A percentile compares a stretch with the other conserved stretches of the same genome.
phyloP scores from a whole-genome alignment of 805 yeast genomes.

The Wickerhamomyces bovis region DNA sequence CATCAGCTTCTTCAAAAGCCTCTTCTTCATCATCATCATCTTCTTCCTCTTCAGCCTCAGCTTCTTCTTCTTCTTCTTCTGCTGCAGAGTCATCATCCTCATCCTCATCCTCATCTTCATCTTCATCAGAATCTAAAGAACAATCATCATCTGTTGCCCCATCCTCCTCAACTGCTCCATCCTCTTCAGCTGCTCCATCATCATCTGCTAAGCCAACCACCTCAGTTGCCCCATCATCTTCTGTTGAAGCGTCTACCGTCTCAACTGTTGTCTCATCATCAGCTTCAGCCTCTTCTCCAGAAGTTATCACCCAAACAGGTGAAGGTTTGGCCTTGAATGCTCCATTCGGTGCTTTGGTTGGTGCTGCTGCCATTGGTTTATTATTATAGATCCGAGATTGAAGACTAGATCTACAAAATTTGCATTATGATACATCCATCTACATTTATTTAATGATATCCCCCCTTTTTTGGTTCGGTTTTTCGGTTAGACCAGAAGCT shows the following conservation, averaged over 20 bases:
- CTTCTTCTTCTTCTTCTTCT: slow-evolving; percentile 20
- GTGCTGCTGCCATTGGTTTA: slow-evolving; percentile 27
- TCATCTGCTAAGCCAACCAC: slow-evolving; percentile 4
- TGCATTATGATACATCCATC: neutral
- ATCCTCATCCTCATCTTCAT: slow-evolving; percentile 19
- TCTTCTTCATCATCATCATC: slow-evolving; percentile 20
- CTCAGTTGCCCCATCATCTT: slow-evolving; percentile 14
- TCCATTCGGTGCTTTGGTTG: slow-evolving; percentile 34
- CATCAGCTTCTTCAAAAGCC: slow-evolving; percentile 26
- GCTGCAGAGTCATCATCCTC: slow-evolving; percentile 24
- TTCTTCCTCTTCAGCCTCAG: slow-evolving; percentile 18
- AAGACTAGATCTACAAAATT: neutral
- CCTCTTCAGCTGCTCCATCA: slow-evolving; percentile 20
- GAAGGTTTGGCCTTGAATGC: slow-evolving; percentile 31
- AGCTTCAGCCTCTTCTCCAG: slow-evolving; percentile 9
- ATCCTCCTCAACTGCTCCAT: slow-evolving; percentile 18
- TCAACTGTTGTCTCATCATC: slow-evolving; percentile 18
- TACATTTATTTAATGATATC: neutral
- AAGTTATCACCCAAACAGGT: slow-evolving; percentile 15
- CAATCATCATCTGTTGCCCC: slow-evolving; percentile 17
- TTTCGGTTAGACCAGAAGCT: neutral
- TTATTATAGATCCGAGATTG: slow-evolving; percentile 8
- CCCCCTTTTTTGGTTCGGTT: neutral
- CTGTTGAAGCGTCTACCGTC: slow-evolving; percentile 8
- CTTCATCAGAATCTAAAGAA: slow-evolving; percentile 21